These are phyloP conservation scores for Macrotyloma uniflorum DNA, from an alignment of 306 rosid species.

Conservation along the genomic window DNA sequence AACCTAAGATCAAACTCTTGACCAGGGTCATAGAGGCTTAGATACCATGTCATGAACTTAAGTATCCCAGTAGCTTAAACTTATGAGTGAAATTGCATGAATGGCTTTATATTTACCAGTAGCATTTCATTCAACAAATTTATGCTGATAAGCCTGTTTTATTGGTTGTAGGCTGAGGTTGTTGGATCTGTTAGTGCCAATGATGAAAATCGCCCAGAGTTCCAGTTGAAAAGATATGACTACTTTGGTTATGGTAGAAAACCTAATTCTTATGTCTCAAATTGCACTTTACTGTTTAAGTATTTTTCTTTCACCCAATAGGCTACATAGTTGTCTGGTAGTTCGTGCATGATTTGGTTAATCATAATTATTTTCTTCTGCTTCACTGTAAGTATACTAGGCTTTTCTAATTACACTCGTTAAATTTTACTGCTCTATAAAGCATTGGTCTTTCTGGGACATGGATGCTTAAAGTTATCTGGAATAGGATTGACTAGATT, in stretches of 20 bases:
- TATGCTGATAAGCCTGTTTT: slow-evolving; percentile 17
- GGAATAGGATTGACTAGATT: not conserved
- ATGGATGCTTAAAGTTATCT: slow-evolving; percentile 1
- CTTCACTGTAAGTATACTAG: slow-evolving; percentile 10
- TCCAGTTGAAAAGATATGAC: slow-evolving; percentile 70
- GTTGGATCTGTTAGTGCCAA: slow-evolving; percentile 55
- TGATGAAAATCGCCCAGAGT: slow-evolving; percentile 71
- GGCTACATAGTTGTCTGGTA: slow-evolving; percentile 3
- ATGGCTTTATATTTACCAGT: not conserved
- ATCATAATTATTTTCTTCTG: slow-evolving; percentile 11
- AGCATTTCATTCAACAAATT: slow-evolving; percentile 24
- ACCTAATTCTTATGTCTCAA: slow-evolving; percentile 28
- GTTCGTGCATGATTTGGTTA: slow-evolving; percentile 1
- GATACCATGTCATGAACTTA: not conserved
- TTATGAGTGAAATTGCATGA: not conserved
- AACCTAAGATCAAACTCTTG: not conserved
- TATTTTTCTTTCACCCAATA: slow-evolving; percentile 5
- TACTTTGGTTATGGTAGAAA: slow-evolving; percentile 81
- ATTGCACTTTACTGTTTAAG: slow-evolving; percentile 13
- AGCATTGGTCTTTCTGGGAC: not conserved
- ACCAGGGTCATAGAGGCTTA: not conserved
- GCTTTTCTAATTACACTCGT: slow-evolving; percentile 7
- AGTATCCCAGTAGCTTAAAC: not conserved
- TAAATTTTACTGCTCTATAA: slow-evolving; percentile 6
- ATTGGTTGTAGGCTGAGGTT: slow-evolving; percentile 78